Evolutionary conservation across 805 yeast genomes (phyloP).

Genomic region (Brettanomyces sp.): DNA sequence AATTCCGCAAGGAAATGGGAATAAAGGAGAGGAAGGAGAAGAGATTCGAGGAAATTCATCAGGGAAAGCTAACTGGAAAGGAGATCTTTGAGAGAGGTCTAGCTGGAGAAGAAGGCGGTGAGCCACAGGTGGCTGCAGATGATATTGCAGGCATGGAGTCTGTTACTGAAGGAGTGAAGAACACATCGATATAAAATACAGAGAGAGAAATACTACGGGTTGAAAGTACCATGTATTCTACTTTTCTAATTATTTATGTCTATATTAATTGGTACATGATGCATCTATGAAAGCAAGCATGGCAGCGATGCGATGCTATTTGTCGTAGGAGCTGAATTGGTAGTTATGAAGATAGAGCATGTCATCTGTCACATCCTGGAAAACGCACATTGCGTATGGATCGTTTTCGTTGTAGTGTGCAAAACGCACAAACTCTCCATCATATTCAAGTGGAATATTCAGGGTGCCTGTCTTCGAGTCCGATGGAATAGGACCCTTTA

Average conservation of each 20-base stretch:
- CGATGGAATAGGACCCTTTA: not conserved
- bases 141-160: conserved; percentile 20
- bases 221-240: too few relatives aligned
- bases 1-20: conserved; percentile 66
- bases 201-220: too few relatives aligned
- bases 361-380: conserved; percentile 15
- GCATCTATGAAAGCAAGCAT: too few relatives aligned
- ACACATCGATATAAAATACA: conserved; percentile 2
- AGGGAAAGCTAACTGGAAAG: conserved; percentile 75
- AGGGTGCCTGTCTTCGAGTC: not conserved
- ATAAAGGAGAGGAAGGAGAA: conserved; percentile 47
- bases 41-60: conserved; percentile 49
- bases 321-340: conserved; percentile 2
- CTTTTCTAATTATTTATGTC: too few relatives aligned
- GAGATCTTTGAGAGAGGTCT: conserved; percentile 88
- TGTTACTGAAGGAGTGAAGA: conserved; percentile 7
- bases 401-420: conserved; percentile 9
- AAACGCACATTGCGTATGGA: conserved; percentile 8
- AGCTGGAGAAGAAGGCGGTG: conserved; percentile 54
- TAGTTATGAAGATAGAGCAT: conserved; percentile 9
- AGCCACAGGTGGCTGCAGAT: conserved; percentile 15
- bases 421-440: not conserved
- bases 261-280: too few relatives aligned
- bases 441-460: not conserved
- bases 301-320: not conserved